Conservation (phyloP, 257 asterid genomes). For the Nicotiana noctiflora region DNA sequence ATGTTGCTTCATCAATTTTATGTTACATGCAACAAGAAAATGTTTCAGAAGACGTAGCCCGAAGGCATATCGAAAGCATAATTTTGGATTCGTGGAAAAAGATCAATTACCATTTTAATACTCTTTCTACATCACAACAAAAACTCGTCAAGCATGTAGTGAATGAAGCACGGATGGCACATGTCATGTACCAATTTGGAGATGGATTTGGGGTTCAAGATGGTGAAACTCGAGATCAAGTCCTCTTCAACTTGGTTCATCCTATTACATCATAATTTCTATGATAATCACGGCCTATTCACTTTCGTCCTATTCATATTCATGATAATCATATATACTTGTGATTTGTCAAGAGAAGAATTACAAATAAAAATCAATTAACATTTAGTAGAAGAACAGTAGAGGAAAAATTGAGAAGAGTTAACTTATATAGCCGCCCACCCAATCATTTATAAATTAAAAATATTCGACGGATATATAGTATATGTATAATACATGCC, state of each 20-base stretch:
- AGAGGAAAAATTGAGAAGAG: too few species aligned
- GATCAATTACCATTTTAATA: constrained; percentile 21
- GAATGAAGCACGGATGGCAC: constrained; percentile 36
- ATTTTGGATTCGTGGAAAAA: constrained; percentile 32
- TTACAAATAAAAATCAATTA: too few species aligned
- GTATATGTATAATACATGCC: too few species aligned
- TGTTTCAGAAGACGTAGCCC: constrained; percentile 32
- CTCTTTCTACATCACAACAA: background rate
- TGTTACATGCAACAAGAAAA: constrained; percentile 54
- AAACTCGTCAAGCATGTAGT: constrained; percentile 20
- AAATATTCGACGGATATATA: too few species aligned
- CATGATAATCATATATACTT: background rate
- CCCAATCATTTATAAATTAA: too few species aligned
- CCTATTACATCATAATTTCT: constrained; percentile 18
- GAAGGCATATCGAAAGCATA: constrained; percentile 26
- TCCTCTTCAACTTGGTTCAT: constrained; percentile 32
- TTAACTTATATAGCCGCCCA: too few species aligned
- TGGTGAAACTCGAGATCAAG: constrained; percentile 29
- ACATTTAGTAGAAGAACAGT: too few species aligned
- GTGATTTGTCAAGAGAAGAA: too few species aligned
- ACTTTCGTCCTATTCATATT: background rate
- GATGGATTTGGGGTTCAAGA: constrained; percentile 56
- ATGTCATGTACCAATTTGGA: constrained; percentile 38
- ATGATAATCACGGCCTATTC: background rate
- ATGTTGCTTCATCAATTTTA: constrained; percentile 49